A percentile compares a stretch with the other conserved stretches of the same genome.
Conservation (phyloP, 1,284 basidiomycete species). For the Irpex lacteus region DNA sequence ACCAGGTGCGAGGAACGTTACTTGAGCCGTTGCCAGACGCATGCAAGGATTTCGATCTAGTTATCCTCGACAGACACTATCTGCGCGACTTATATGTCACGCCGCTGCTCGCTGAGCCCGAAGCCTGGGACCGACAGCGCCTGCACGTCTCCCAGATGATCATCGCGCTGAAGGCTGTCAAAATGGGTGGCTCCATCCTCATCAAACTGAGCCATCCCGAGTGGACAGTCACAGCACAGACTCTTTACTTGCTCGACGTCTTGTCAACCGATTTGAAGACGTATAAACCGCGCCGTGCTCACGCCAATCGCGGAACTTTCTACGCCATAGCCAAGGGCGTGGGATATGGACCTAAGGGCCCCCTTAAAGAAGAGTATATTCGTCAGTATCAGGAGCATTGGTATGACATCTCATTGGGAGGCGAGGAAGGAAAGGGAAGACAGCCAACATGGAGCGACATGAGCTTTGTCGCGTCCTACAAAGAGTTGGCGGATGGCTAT, state of each 20-base stretch:
- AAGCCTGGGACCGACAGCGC: slow-evolving; percentile 20
- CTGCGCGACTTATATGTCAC: slow-evolving; percentile 24
- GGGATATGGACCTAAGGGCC: slow-evolving; percentile 3
- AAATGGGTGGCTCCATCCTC: slow-evolving; percentile 29
- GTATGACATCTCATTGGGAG: slow-evolving; percentile 13
- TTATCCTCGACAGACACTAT: slow-evolving; percentile 33
- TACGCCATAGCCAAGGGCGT: slow-evolving; percentile 31
- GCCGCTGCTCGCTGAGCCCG: slow-evolving; percentile 1
- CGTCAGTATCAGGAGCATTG: slow-evolving; percentile 15
- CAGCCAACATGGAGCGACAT: slow-evolving; percentile 10
- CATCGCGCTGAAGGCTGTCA: slow-evolving; percentile 27
- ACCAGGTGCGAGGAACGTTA: slow-evolving; percentile 5
- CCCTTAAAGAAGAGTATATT: slow-evolving; percentile 8
- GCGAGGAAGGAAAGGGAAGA: slow-evolving; percentile 6
- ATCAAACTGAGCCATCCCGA: slow-evolving; percentile 32
- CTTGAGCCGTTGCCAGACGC: slow-evolving; percentile 11
- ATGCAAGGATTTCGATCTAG: slow-evolving; percentile 20
- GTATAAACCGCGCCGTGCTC: slow-evolving; percentile 31
- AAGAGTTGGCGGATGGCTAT: slow-evolving; percentile 13
- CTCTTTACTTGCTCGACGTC: slow-evolving; percentile 31
- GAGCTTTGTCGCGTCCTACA: slow-evolving; percentile 13
- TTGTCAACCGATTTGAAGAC: slow-evolving; percentile 26
- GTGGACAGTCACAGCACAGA: slow-evolving; percentile 25
- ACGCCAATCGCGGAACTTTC: slow-evolving; percentile 29
- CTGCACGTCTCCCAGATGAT: slow-evolving; percentile 32